Evolutionary conservation across 2,329 filamentous ascomycete species (phyloP), one percentile per base, ranked within the genome.

Genomic region (Thielaviopsis punctulata): DNA sequence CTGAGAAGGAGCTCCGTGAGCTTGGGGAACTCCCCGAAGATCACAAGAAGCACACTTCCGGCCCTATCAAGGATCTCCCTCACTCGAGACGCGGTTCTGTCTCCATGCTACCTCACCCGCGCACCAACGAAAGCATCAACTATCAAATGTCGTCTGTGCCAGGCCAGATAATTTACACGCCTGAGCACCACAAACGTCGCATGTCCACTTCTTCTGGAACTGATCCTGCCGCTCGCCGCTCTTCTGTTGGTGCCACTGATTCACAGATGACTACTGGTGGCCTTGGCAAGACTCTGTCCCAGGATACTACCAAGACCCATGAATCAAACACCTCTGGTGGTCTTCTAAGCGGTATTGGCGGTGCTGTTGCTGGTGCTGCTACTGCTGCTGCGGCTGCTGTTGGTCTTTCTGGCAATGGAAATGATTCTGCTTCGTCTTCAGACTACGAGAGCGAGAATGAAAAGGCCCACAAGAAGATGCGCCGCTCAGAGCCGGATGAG

Each of bases 1-100:
- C 84, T 47, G 65, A 68, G 50, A 72, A 73, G 58, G 65, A 72
- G 54, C 77, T 77, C 58, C 75, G 75, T 0, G 65, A 77, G 57
- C 68, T 58, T 7, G 53, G 53, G 9, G 46, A 55, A 39, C 39
- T 55, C 1, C 53, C 50, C 9, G 7, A 43, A 15, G 50, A 55
- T 13, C 45, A 55, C 19, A 21, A 24, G 22, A 45, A 44, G n/a
- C 30, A n/a, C 19, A 27, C 13, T n/a, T 3, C 25, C 15, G 51
- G 45, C 7, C 36, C 47, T 6, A 27, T 33, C 9, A 48, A 13
- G 18, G 21, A 24, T 12, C 23, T 4, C n/a, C 7, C 36, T 6
- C 52, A 33, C 18, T 22, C 45, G 12, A 46, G 53, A 46, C 53
- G 50, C 27, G 24, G 47, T 12, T 49, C 49, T 18, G 27, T 24